Conservation (phyloP, 1,284 basidiomycete genomes). For the Leccinum brunneo-olivaceum region DNA sequence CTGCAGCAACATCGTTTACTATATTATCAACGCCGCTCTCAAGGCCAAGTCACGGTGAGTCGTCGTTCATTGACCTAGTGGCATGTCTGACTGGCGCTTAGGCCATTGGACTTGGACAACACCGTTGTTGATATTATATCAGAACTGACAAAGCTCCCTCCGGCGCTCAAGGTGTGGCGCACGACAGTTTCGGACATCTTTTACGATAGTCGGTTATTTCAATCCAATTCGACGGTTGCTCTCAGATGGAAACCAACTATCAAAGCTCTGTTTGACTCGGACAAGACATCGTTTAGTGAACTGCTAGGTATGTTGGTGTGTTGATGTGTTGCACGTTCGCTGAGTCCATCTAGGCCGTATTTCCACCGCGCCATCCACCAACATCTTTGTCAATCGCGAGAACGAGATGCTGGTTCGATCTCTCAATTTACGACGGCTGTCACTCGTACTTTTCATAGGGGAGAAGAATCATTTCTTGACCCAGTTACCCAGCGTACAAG, state of each 20-base stretch:
- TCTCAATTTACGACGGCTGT: slow-evolving; percentile 81
- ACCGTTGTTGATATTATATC: slow-evolving; percentile 62
- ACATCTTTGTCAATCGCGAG: slow-evolving; percentile 95
- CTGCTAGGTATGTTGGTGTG: slow-evolving; percentile 55
- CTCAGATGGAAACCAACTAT: slow-evolving; percentile 75
- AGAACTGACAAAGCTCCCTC: slow-evolving; percentile 76
- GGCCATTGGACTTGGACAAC: slow-evolving; percentile 67
- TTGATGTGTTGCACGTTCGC: slow-evolving; percentile 1
- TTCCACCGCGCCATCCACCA: slow-evolving; percentile 81
- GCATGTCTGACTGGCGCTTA: slow-evolving; percentile 24
- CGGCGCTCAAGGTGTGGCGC: slow-evolving; percentile 83
- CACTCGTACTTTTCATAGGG: slow-evolving; percentile 78
- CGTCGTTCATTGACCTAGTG: neutral
- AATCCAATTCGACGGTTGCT: slow-evolving; percentile 51
- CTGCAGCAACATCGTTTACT: slow-evolving; percentile 82
- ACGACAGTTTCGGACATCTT: slow-evolving; percentile 75
- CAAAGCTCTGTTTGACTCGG: slow-evolving; percentile 75
- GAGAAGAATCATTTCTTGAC: slow-evolving; percentile 88
- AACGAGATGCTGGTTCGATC: slow-evolving; percentile 89
- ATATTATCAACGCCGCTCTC: slow-evolving; percentile 77
- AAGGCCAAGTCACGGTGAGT: slow-evolving; percentile 63
- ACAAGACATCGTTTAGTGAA: slow-evolving; percentile 84
- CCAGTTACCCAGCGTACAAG: slow-evolving; percentile 89
- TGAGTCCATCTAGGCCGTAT: slow-evolving; percentile 56
- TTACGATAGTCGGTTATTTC: slow-evolving; percentile 85